These are phyloP conservation scores for Amoebophrya sp. DNA, from an alignment of 169 alveolate genomes.

Conservation along the genomic window DNA sequence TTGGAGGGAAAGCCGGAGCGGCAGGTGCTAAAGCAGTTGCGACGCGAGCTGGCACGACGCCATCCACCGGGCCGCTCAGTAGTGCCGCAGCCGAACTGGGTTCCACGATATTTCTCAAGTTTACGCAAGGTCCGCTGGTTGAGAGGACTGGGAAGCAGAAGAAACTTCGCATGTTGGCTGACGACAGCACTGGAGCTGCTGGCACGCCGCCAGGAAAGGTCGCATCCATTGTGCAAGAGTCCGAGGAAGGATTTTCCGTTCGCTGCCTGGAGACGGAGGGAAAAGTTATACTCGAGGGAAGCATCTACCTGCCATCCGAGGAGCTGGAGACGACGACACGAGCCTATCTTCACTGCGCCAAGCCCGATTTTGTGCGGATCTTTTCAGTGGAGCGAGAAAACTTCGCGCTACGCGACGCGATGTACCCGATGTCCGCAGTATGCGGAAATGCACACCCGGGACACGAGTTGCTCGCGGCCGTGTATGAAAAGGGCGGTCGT, in stretches of 20 bases:
- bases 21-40: not conserved
- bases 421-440: constrained; percentile 8
- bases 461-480: not conserved
- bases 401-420: not conserved
- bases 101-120: not conserved
- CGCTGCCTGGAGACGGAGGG: not conserved
- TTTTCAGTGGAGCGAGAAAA: not conserved
- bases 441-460: not conserved
- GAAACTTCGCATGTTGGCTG: not conserved
- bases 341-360: not conserved
- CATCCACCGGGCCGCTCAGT: not conserved
- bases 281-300: not conserved
- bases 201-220: not conserved
- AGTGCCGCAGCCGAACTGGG: not conserved
- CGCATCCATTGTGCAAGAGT: not conserved
- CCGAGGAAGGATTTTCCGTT: not conserved
- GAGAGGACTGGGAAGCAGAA: not conserved
- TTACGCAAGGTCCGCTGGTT: not conserved
- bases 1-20: not conserved
- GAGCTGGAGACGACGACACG: not conserved
- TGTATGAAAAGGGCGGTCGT: not conserved
- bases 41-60: not conserved
- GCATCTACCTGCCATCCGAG: constrained; percentile 20
- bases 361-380: not conserved
- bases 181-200: not conserved